Evolutionary conservation across 2,329 filamentous ascomycete species (phyloP).

Genomic region (Cladosporium austrohemisphaericum): DNA sequence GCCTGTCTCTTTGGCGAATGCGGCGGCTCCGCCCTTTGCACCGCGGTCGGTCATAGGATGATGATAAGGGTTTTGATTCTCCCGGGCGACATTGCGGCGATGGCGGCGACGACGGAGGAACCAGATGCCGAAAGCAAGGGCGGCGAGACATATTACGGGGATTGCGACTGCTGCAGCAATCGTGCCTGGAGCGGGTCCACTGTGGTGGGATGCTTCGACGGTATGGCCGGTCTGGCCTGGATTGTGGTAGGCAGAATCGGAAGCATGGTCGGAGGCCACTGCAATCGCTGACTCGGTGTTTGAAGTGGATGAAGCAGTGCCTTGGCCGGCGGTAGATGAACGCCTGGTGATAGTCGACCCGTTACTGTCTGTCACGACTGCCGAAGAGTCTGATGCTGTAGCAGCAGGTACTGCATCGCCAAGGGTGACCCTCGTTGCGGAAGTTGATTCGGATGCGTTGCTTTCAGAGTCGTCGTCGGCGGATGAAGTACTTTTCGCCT

Average conservation of each 20-base stretch:
- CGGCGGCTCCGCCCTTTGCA: background rate
- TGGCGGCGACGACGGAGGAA: conserved; percentile 10
- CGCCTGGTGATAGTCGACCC: background rate
- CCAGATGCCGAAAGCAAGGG: conserved; percentile 1
- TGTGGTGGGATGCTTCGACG: background rate
- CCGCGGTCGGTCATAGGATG: conserved; percentile 7
- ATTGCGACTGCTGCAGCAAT: conserved; percentile 9
- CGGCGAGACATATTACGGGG: conserved; percentile 7
- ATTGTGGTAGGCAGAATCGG: background rate
- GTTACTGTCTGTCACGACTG: background rate
- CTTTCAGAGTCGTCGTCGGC: background rate
- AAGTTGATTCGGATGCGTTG: background rate
- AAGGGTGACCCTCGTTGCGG: conserved; percentile 1
- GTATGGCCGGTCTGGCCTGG: background rate
- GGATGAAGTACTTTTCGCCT: background rate
- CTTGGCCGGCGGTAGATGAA: background rate
- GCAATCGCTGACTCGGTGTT: background rate
- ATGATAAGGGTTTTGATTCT: background rate
- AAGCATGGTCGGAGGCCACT: background rate
- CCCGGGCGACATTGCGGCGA: background rate
- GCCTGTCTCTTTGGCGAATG: conserved; percentile 5
- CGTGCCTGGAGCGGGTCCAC: conserved; percentile 2
- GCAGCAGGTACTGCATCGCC: background rate
- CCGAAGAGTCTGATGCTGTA: background rate
- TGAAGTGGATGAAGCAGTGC: background rate